Evolutionary conservation across 768 basidiomycete species (phyloP).

Genomic region (Gloeophyllum trabeum): DNA sequence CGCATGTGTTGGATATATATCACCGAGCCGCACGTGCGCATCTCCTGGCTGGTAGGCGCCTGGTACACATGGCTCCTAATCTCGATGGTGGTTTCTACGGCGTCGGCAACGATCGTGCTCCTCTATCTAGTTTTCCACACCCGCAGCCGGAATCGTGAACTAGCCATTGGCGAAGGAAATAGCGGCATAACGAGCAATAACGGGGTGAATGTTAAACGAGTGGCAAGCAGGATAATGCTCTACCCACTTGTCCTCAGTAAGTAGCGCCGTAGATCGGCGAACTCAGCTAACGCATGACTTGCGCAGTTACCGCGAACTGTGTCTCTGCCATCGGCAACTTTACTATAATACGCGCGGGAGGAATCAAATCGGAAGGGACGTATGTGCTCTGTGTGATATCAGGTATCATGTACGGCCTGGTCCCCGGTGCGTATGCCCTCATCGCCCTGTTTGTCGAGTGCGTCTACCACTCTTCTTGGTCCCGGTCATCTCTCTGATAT

Average conservation of each 20-base stretch:
- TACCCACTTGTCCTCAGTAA: background rate
- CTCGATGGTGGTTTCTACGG: background rate
- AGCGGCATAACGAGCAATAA: background rate
- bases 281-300: background rate
- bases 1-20: background rate
- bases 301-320: background rate
- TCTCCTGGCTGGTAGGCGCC: background rate
- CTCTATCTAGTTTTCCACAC: background rate
- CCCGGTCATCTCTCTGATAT: too few species aligned
- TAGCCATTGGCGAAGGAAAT: background rate
- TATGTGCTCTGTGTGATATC: background rate
- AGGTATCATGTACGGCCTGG: background rate
- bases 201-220: background rate
- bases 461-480: too few species aligned
- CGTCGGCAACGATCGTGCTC: background rate
- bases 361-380: background rate
- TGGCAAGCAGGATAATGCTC: background rate
- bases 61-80: background rate
- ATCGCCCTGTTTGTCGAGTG: conserved; percentile 1
- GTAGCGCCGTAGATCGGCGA: background rate
- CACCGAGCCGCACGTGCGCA: background rate
- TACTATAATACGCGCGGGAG: background rate
- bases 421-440: background rate
- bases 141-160: background rate
- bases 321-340: background rate